A percentile compares a stretch with the other conserved stretches of the same genome.
phyloP scores from a whole-genome alignment of 129 eudicot species.

The Centella asiatica region DNA sequence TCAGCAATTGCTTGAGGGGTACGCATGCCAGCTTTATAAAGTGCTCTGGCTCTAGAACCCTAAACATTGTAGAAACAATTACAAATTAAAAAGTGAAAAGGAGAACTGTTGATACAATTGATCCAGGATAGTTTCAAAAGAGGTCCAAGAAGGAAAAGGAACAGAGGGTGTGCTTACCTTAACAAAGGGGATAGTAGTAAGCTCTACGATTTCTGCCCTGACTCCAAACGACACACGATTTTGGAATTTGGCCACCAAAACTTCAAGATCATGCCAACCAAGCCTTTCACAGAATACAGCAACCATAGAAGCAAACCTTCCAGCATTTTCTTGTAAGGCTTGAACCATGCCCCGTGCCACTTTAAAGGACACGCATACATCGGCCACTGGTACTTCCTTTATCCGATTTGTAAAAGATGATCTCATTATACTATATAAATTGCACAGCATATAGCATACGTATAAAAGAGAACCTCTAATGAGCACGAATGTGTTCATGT shows the following conservation, averaged over 20 bases:
- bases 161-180: constrained; percentile 38
- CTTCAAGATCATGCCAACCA: constrained; percentile 97
- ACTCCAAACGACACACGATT: constrained; percentile 97
- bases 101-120: neutral
- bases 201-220: constrained; percentile 95
- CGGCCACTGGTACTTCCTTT: constrained; percentile 84
- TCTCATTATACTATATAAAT: constrained; percentile 4
- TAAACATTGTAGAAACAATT: constrained; percentile 19
- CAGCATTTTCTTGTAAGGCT: constrained; percentile 96
- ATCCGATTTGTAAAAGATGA: constrained; percentile 16
- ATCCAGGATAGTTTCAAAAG: neutral
- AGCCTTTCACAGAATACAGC: constrained; percentile 97
- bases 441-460: no score
- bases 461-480: no score
- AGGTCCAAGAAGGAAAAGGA: neutral
- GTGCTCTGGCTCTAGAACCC: constrained; percentile 98
- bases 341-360: constrained; percentile 99
- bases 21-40: constrained; percentile 89
- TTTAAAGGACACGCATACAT: constrained; percentile 79
- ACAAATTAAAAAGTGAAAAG: neutral
- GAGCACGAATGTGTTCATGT: no score
- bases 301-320: constrained; percentile 98
- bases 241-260: constrained; percentile 77
- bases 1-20: constrained; percentile 96
- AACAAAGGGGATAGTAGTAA: constrained; percentile 72